Evolutionary conservation across 768 basidiomycete genomes (phyloP).

Genomic region (Leccinum subgranulosum): DNA sequence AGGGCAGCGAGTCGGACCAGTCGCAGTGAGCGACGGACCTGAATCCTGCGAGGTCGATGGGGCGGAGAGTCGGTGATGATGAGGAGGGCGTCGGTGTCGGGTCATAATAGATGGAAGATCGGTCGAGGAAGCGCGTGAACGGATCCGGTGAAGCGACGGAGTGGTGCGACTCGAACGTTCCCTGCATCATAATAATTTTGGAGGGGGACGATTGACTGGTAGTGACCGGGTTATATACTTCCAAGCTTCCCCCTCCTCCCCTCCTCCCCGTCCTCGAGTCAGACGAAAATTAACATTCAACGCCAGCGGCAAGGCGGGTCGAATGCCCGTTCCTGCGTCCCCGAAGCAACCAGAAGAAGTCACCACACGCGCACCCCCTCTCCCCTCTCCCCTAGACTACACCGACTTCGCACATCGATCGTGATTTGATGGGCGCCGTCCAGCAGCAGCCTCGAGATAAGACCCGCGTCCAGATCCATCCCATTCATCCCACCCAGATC

Average conservation of each 20-base stretch:
- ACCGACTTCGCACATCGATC: slow-evolving; percentile 18
- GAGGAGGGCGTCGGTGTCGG: not conserved
- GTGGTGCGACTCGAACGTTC: not conserved
- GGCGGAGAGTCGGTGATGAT: slow-evolving; percentile 8
- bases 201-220: not conserved
- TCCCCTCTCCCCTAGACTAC: not conserved
- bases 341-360: slow-evolving; percentile 13
- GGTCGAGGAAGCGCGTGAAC: slow-evolving; percentile 28
- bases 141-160: slow-evolving; percentile 21
- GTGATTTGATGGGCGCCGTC: slow-evolving; percentile 20
- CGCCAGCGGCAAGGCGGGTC: not conserved
- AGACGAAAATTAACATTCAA: slow-evolving; percentile 14
- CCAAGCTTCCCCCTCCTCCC: not conserved
- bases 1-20: slow-evolving; percentile 22
- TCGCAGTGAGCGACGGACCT: slow-evolving; percentile 24
- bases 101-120: slow-evolving; percentile 25
- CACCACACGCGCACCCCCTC: slow-evolving; percentile 10
- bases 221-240: not conserved
- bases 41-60: slow-evolving; percentile 19
- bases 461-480: not conserved
- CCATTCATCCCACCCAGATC: slow-evolving; percentile 11
- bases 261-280: not conserved
- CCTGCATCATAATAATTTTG: not conserved
- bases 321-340: slow-evolving; percentile 15
- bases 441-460: not conserved